Evolutionary conservation across 169 alveolate genomes (phyloP).

Genomic region (Cryptosporidium canis): DNA sequence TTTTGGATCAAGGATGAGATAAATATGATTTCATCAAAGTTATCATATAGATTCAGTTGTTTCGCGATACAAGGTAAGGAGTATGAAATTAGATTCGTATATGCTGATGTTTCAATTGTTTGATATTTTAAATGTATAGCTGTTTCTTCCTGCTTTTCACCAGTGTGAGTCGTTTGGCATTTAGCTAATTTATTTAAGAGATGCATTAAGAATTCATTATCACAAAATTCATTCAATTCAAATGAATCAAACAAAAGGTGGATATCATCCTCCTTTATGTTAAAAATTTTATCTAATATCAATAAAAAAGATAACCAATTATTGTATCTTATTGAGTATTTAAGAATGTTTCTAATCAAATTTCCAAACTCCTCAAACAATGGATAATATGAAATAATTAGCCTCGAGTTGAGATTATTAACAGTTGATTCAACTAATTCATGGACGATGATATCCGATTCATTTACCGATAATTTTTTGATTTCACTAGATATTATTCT

Average conservation of each 20-base stretch:
- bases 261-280: not conserved
- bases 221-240: not conserved
- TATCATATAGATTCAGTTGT: not conserved
- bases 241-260: not conserved
- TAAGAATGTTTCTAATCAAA: not conserved
- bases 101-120: not conserved
- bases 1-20: conserved; percentile 16
- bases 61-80: not conserved
- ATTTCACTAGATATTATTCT: not conserved
- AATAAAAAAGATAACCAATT: conserved; percentile 21
- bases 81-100: not conserved
- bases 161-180: not conserved
- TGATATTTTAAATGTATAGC: not conserved
- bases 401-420: not conserved
- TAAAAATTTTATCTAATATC: not conserved
- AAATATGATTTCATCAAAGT: not conserved
- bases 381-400: conserved; percentile 2
- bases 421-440: conserved; percentile 1
- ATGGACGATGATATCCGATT: not conserved
- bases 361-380: not conserved
- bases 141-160: not conserved
- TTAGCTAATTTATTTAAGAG: not conserved
- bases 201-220: not conserved
- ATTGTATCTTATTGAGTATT: conserved; percentile 4
- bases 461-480: not conserved